These are phyloP conservation scores for Gamsiella multidivaricata DNA, from an alignment of 192 early-diverging fungal species.

Conservation along the genomic window DNA sequence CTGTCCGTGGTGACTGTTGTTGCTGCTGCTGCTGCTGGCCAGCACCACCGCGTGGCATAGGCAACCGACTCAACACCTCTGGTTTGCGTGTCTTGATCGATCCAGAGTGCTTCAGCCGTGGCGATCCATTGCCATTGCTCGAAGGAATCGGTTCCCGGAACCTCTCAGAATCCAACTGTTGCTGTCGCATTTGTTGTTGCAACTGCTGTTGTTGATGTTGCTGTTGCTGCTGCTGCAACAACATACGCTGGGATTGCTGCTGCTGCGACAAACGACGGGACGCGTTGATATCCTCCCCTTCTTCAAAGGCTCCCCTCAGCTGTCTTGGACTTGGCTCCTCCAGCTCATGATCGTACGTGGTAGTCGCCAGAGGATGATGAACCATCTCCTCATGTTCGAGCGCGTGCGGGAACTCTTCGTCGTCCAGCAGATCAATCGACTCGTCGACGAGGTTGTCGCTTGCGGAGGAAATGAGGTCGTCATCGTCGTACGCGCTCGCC, in stretches of 20 bases:
- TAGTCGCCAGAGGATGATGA: constrained; percentile 29
- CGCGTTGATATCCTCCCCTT: constrained; percentile 43
- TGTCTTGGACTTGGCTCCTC: constrained; percentile 33
- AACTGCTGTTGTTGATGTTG: constrained; percentile 41
- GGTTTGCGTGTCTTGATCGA: constrained; percentile 34
- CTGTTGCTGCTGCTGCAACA: constrained; percentile 40
- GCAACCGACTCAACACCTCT: constrained; percentile 48
- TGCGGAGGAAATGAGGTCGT: constrained; percentile 35
- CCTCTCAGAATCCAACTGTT: constrained; percentile 25
- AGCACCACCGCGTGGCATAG: constrained; percentile 27
- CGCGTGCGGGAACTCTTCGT: constrained; percentile 46
- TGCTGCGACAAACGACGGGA: constrained; percentile 26
- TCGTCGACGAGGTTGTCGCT: constrained; percentile 55
- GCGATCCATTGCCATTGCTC: constrained; percentile 4
- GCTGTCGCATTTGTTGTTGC: constrained; percentile 30
- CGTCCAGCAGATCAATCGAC: constrained; percentile 49
- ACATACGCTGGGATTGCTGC: constrained; percentile 26
- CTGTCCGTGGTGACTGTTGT: constrained; percentile 2
- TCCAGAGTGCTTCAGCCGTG: constrained; percentile 31
- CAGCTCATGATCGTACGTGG: constrained; percentile 41
- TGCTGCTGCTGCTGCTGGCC: constrained; percentile 24
- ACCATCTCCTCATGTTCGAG: constrained; percentile 46
- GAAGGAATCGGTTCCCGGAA: constrained; percentile 37
- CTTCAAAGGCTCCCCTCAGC: constrained; percentile 54
- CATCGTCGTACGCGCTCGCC: constrained; percentile 36